phyloP scores from a whole-genome alignment of 768 basidiomycete genomes.

The Holtermanniella nyarrowii region DNA sequence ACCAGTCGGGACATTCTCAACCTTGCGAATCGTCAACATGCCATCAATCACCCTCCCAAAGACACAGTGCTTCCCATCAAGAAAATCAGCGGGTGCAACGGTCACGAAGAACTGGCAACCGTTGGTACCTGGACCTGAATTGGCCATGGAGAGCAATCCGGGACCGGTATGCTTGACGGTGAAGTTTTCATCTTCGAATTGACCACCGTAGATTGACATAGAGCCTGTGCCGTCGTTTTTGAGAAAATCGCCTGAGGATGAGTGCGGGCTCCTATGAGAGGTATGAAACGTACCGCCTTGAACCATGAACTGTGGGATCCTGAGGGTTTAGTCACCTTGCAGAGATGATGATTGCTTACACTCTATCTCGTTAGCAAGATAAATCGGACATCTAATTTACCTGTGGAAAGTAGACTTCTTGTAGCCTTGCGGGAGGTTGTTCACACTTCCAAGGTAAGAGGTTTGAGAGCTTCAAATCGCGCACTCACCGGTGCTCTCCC shows the following conservation, averaged over 20 bases:
- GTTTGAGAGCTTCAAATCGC: neutral
- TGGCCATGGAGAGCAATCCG: slow-evolving; percentile 90
- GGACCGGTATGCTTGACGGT: slow-evolving; percentile 74
- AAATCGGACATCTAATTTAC: slow-evolving; percentile 46
- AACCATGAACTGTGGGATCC: slow-evolving; percentile 66
- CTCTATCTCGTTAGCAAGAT: slow-evolving; percentile 47
- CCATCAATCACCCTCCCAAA: slow-evolving; percentile 50
- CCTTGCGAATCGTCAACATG: slow-evolving; percentile 89
- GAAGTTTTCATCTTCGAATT: slow-evolving; percentile 97
- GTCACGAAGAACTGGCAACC: slow-evolving; percentile 98
- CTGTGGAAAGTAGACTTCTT: slow-evolving; percentile 86
- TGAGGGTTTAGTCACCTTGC: slow-evolving; percentile 3
- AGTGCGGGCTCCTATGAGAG: slow-evolving; percentile 41
- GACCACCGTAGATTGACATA: slow-evolving; percentile 94
- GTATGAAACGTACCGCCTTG: slow-evolving; percentile 52
- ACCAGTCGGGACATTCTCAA: slow-evolving; percentile 83
- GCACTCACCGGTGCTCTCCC: slow-evolving; percentile 74
- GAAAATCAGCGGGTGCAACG: slow-evolving; percentile 84
- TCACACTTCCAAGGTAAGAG: slow-evolving; percentile 50
- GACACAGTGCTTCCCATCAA: slow-evolving; percentile 53
- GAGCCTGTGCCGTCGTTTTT: slow-evolving; percentile 91
- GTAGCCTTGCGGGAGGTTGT: slow-evolving; percentile 79
- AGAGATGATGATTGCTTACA: slow-evolving; percentile 46
- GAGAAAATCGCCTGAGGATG: slow-evolving; percentile 64
- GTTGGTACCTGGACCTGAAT: slow-evolving; percentile 88